Evolutionary conservation across 2,329 filamentous ascomycete genomes (phyloP).

Genomic region (Trichoderma polysporum): DNA sequence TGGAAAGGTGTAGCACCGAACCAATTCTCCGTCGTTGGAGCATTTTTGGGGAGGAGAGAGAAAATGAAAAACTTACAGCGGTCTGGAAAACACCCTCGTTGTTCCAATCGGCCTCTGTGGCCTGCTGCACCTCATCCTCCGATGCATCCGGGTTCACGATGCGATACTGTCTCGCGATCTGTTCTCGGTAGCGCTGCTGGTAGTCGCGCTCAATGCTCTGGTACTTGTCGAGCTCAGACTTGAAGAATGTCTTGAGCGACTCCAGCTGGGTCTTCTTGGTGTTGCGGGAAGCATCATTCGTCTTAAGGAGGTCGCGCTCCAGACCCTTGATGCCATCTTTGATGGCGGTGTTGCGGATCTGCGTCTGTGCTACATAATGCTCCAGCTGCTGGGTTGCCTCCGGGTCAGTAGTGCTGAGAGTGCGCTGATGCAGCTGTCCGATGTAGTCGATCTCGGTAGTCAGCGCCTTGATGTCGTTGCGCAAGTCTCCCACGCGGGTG

Average conservation of each 20-base stretch:
- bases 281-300: constrained; percentile 56
- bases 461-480: constrained; percentile 66
- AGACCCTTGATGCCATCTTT: constrained; percentile 76
- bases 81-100: constrained; percentile 80
- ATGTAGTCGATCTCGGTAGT: constrained; percentile 68
- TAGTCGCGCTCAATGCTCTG: constrained; percentile 70
- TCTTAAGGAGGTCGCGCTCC: constrained; percentile 67
- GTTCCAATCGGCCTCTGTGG: constrained; percentile 69
- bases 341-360: constrained; percentile 71
- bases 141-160: constrained; percentile 81
- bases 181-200: constrained; percentile 69
- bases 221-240: constrained; percentile 68
- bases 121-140: constrained; percentile 68
- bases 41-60: neutral
- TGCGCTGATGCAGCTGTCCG: constrained; percentile 68
- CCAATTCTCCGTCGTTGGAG: neutral
- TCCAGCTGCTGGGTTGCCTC: constrained; percentile 60
- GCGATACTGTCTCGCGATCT: constrained; percentile 76
- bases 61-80: constrained; percentile 57
- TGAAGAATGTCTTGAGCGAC: constrained; percentile 70
- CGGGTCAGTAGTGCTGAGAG: constrained; percentile 64
- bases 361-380: constrained; percentile 66
- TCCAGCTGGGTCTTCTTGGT: constrained; percentile 70
- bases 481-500: constrained; percentile 63
- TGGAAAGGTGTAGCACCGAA: neutral